A percentile compares a stretch with the other conserved stretches of the same genome.
These are phyloP conservation scores for Arctium minus DNA, from an alignment of 129 eudicot species.

Conservation along the genomic window DNA sequence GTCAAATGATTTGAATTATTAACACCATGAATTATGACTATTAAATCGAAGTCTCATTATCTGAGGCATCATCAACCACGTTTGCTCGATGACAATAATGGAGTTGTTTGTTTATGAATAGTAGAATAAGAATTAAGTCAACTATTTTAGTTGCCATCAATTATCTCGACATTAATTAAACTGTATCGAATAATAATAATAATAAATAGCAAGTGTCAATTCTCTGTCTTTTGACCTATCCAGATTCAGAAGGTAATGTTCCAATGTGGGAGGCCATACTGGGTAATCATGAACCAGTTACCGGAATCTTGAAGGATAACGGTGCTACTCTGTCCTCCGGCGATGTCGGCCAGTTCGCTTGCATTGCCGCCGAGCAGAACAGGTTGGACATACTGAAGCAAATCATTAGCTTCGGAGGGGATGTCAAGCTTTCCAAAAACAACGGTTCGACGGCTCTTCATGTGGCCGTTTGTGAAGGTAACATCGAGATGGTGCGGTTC, in stretches of 20 bases:
- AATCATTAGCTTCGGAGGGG: conserved; percentile 54
- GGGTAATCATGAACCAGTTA: conserved; percentile 48
- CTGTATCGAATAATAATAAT: background rate
- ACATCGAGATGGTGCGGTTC: conserved; percentile 57
- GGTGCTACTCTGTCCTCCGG: conserved; percentile 60
- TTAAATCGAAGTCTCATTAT: conserved; percentile 6
- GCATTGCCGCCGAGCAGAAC: conserved; percentile 75
- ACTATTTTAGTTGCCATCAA: background rate
- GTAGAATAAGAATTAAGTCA: background rate
- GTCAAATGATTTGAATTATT: conserved; percentile 14
- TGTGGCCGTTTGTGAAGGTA: conserved; percentile 89
- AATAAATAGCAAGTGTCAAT: background rate
- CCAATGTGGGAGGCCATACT: conserved; percentile 93
- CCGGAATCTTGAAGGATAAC: conserved; percentile 44
- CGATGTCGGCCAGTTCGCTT: conserved; percentile 61
- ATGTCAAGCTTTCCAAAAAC: conserved; percentile 51
- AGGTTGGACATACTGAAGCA: conserved; percentile 53
- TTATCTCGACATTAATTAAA: background rate
- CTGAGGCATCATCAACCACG: conserved; percentile 14
- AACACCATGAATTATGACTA: background rate
- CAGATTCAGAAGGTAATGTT: conserved; percentile 90
- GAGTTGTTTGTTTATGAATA: background rate
- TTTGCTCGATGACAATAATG: conserved; percentile 9
- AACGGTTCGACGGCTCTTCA: conserved; percentile 85
- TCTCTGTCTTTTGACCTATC: conserved; percentile 6